phyloP scores from a whole-genome alignment of 2,329 filamentous ascomycete genomes.

The Metarhizium guizhouense region DNA sequence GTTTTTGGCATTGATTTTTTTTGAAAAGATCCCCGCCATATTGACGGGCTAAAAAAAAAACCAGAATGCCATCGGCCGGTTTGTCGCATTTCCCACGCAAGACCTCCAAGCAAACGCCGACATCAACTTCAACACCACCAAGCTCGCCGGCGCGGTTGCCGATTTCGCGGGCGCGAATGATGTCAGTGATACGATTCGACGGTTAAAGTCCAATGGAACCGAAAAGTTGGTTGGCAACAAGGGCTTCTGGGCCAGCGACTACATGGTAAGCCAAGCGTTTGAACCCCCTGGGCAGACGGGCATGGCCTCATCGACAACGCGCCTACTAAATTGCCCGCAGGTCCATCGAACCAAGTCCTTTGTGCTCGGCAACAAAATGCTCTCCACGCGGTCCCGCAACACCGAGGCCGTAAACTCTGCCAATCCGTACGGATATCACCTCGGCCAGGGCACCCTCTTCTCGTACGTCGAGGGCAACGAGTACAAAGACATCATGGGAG shows the following conservation, averaged over 20 bases:
- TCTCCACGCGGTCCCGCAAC: slow-evolving; percentile 12
- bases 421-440: slow-evolving; percentile 14
- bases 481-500: slow-evolving; percentile 15
- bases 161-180: slow-evolving; percentile 11
- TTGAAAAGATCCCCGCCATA: no score
- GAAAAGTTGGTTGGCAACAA: slow-evolving; percentile 14
- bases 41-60: no score
- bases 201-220: slow-evolving; percentile 13
- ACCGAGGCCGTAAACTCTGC: slow-evolving; percentile 14
- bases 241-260: slow-evolving; percentile 15
- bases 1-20: neutral
- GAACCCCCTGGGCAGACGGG: neutral
- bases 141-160: slow-evolving; percentile 10
- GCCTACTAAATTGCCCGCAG: neutral
- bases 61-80: slow-evolving; percentile 15
- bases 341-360: slow-evolving; percentile 11
- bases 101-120: slow-evolving; percentile 15
- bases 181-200: slow-evolving; percentile 8
- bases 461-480: slow-evolving; percentile 15
- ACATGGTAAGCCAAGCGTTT: slow-evolving; percentile 10
- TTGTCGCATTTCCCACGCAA: slow-evolving; percentile 13
- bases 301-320: neutral
- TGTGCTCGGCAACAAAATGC: slow-evolving; percentile 12
- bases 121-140: slow-evolving; percentile 16
- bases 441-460: slow-evolving; percentile 16